A percentile compares a stretch with the other conserved stretches of the same genome.
phyloP scores from a whole-genome alignment of 1,284 basidiomycete species.

The Rugosomyces carneus region DNA sequence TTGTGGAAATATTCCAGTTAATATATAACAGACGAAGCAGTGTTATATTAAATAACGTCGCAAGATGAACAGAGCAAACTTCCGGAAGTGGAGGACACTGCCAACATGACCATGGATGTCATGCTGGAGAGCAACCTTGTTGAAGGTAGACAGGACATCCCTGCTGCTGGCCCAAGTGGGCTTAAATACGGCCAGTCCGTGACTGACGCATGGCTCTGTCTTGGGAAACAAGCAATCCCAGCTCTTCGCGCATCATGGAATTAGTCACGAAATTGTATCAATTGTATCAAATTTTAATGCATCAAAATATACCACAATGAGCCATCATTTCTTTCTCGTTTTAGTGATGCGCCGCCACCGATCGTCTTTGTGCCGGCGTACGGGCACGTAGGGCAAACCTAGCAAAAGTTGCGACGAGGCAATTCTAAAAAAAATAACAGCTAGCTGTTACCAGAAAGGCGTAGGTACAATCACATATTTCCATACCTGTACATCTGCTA shows the following conservation, averaged over 20 bases:
- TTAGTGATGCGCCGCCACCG: too few relatives aligned
- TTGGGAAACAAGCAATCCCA: constrained; percentile 81
- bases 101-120: constrained; percentile 84
- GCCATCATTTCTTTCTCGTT: too few relatives aligned
- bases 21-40: neutral
- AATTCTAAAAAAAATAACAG: neutral
- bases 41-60: too few relatives aligned
- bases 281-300: too few relatives aligned
- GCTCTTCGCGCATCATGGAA: too few relatives aligned
- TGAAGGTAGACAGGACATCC: constrained; percentile 86
- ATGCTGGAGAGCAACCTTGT: constrained; percentile 97
- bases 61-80: too few relatives aligned
- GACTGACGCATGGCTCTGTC: constrained; percentile 88
- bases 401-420: constrained; percentile 10
- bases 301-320: too few relatives aligned
- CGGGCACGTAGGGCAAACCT: constrained; percentile 51
- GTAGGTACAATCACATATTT: neutral
- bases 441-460: neutral
- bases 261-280: too few relatives aligned
- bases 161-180: constrained; percentile 67
- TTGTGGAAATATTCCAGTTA: neutral
- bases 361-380: constrained; percentile 79
- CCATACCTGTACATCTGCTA: neutral
- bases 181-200: constrained; percentile 88
- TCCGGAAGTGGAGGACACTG: constrained; percentile 47